Base-by-base conservation (phyloP, 2,329 filamentous ascomycete genomes). In the Magnaporthales sp. region DNA sequence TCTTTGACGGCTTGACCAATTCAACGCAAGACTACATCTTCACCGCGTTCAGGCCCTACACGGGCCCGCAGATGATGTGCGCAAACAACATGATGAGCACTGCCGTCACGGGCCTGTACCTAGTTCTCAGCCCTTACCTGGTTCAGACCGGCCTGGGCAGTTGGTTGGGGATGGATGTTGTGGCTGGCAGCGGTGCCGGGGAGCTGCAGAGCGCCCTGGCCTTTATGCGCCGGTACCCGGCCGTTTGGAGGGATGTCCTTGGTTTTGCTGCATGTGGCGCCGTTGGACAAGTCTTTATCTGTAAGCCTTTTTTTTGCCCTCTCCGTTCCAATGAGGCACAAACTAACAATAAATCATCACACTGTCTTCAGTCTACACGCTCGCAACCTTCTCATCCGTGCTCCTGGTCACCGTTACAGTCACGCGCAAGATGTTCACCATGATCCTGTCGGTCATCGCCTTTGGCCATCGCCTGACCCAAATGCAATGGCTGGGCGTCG, bases 51-150 rank as follows among this genome's bases (percentile, higher is more conserved):
- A 87, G 87, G 70, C 88, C 89, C 15, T 97, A 95, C 76, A 87
- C 88, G 2, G 95, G 95, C 10, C 93, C 94, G 68, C 95, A 99
- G 84, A 99, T 99, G 95, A 99, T 99, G 95, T 96, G 93, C 76
- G 93, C 94, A 54, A 92, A 97, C 78, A 99, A 98, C 76, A 81
- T 97, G 67, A 90, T 98, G 77, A 90, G 87, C 72, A 94, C 93
- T 3, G 74, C 88, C 62, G 82, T 98, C 67, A 98, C 93, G 3
- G 83, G 86, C 24, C 74, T 80, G 0, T 98, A 96, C 74, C 86
- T 99, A 61, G 70, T 94, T 22, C 74, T 93, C 24, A 91, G 89
- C 72, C 95, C 95, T 0, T 92, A 89, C 80, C 77, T 97, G n/a
- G 90, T 90, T 0, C 81, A 84, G 67, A 92, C 87, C 0, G 83